Conservation (phyloP, 441 rosid genomes). For the Aleurites moluccanus region DNA sequence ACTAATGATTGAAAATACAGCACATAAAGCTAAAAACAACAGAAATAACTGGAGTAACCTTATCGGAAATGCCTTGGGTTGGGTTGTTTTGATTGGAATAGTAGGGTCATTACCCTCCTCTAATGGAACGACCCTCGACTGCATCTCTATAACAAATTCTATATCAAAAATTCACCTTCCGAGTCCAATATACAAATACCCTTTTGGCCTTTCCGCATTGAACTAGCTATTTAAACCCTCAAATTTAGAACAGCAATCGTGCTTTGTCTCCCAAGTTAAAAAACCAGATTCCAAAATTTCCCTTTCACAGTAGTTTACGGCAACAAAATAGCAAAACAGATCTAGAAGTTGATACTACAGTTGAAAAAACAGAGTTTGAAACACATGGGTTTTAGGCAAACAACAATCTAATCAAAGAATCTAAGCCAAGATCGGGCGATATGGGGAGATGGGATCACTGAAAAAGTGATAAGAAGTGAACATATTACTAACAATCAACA, state of each 20-base stretch:
- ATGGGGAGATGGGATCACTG: neutral
- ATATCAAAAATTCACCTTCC: conserved; percentile 24
- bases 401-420: conserved; percentile 7
- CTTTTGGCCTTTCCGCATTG: neutral
- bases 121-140: conserved; percentile 48
- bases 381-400: conserved; percentile 17
- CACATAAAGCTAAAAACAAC: conserved; percentile 52
- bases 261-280: conserved; percentile 2
- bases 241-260: neutral
- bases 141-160: conserved; percentile 40
- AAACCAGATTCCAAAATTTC: conserved; percentile 18
- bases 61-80: conserved; percentile 51
- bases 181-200: conserved; percentile 29
- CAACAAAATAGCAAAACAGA: conserved; percentile 14
- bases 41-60: conserved; percentile 53
- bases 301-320: neutral
- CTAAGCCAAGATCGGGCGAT: conserved; percentile 1
- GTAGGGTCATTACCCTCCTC: conserved; percentile 75
- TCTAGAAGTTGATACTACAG: conserved; percentile 21
- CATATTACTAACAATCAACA: neutral
- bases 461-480: neutral
- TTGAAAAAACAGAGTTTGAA: neutral
- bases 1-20: conserved; percentile 63
- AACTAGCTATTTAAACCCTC: neutral
- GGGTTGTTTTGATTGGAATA: conserved; percentile 36